Evolutionary conservation across 1,139 yeast genomes (phyloP), one percentile per base, ranked within the genome.

Genomic region (Kluyveromyces sp.): DNA sequence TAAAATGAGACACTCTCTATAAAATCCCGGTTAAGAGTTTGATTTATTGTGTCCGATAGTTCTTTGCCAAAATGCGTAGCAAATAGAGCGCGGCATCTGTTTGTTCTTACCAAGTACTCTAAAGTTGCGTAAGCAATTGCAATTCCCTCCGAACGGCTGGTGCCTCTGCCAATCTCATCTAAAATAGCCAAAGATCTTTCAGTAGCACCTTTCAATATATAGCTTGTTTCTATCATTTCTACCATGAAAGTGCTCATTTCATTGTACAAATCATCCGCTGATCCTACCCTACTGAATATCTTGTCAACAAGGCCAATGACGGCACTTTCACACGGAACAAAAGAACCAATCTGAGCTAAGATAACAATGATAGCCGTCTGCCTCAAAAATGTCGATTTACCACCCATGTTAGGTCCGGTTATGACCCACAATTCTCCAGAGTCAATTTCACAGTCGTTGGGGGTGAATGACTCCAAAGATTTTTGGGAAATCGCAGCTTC

Each of bases 331-430:
- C 96, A 95, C 0, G 98, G 97, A 0, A 89, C 94, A 64, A 73
- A 89, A 33, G 83, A 77, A 0, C 98, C 98, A 22, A 86, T 82
- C 56, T 92, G 98, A 0, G 96, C 95, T 53, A 92, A 58, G 37
- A 92, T 81, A 0, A 80, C 81, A 39, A 87, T 84, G 13, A 88
- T 65, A 0, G 96, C 97, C 57, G 83, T 84, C 53, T 89, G 97
- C 39, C 97, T 73, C 41, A 92, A 66, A 56, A 78, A 92, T 0
- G 97, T 89, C 36, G 95, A 84, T 57, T 92, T 92, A 0, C 98
- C 98, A 3, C 97, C 97, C 97, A 92, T 92, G 58, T 92, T 92
- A 1, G 97, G 97, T 0, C 98, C 98, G 0, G 96, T 81, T 3
- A 92, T 79, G 7, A 92, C 72, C 89, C 95, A 85, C 12, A 73